Evolutionary conservation across 1,139 yeast genomes (phyloP).

Genomic region (Nakaseomyces delphensis): DNA sequence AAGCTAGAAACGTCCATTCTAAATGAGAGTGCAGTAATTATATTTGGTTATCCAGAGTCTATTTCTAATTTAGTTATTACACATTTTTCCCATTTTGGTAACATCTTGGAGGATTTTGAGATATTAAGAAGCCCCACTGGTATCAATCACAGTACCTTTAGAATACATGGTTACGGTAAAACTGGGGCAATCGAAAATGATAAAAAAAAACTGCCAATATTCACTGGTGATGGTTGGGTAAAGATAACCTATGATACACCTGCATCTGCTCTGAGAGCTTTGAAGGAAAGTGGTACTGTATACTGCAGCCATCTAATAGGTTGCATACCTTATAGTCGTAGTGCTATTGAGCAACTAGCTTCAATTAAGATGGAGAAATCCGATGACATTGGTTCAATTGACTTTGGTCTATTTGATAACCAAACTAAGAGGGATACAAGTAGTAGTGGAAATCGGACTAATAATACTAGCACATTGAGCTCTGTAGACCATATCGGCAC

Average conservation of each 20-base stretch:
- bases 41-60: conserved; percentile 82
- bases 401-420: neutral
- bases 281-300: conserved; percentile 70
- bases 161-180: conserved; percentile 8
- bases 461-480: conserved; percentile 15
- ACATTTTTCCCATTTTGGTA: conserved; percentile 76
- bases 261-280: conserved; percentile 70
- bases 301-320: conserved; percentile 68
- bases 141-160: conserved; percentile 6
- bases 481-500: conserved; percentile 5
- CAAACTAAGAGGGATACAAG: neutral
- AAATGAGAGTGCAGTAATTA: conserved; percentile 60
- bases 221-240: conserved; percentile 82
- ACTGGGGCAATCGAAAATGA: conserved; percentile 12
- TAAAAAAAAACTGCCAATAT: conserved; percentile 43
- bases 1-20: conserved; percentile 17
- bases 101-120: conserved; percentile 67
- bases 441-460: neutral
- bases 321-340: conserved; percentile 60
- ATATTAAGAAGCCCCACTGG: conserved; percentile 20
- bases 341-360: conserved; percentile 54
- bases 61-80: conserved; percentile 58
- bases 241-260: conserved; percentile 74
- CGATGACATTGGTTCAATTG: conserved; percentile 47
- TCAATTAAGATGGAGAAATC: conserved; percentile 43